Percentiles rank a stretch among this genome's conserved stretches.
Evolutionary conservation across 306 rosid genomes (phyloP).

Genomic region (Myrica gale): DNA sequence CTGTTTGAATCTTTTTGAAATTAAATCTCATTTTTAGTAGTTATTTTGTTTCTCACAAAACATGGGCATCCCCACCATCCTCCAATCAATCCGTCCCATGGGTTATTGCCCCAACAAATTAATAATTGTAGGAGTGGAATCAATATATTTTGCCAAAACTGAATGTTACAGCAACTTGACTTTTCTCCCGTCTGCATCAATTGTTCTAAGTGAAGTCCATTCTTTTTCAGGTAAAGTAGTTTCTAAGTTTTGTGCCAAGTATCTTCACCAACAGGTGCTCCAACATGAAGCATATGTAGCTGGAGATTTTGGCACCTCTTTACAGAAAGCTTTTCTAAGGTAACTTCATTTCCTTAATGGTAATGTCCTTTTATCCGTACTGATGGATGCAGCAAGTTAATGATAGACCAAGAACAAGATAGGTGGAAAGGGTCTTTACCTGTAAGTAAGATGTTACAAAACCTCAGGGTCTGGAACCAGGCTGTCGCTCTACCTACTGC

Average conservation of each 20-base stretch:
- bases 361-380: conserved; percentile 18
- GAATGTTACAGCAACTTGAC: background rate
- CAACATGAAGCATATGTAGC: conserved; percentile 67
- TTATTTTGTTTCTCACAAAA: background rate
- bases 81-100: too few relatives aligned
- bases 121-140: too few relatives aligned
- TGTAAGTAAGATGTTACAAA: conserved; percentile 20
- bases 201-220: conserved; percentile 23
- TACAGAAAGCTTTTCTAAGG: conserved; percentile 84
- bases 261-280: conserved; percentile 80
- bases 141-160: background rate
- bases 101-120: too few relatives aligned
- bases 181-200: background rate
- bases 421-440: conserved; percentile 22
- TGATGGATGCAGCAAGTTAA: conserved; percentile 18
- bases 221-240: conserved; percentile 83
- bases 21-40: background rate
- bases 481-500: background rate
- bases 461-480: conserved; percentile 1
- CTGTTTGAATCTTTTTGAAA: background rate
- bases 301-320: conserved; percentile 74
- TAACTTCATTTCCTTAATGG: conserved; percentile 27
- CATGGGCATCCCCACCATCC: background rate
- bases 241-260: conserved; percentile 89
- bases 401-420: conserved; percentile 24